A percentile compares a stretch with the other conserved stretches of the same genome.
phyloP scores from a whole-genome alignment of 257 asterid species.

The Linaria vulgaris region DNA sequence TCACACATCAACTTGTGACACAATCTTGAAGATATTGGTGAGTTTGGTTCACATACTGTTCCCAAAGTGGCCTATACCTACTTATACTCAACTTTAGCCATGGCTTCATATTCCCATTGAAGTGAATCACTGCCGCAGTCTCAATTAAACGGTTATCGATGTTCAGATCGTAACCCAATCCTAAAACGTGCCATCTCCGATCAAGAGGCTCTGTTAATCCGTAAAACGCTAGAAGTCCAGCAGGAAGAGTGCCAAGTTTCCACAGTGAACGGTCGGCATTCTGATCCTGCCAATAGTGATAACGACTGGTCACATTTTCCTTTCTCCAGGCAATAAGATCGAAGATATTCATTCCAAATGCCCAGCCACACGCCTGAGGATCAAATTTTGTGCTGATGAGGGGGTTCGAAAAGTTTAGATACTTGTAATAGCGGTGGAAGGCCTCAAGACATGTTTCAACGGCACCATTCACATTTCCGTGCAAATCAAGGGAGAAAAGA shows the following conservation, averaged over 20 bases:
- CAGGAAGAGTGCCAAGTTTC: slow-evolving; percentile 89
- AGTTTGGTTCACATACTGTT: slow-evolving; percentile 61
- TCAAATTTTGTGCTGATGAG: slow-evolving; percentile 76
- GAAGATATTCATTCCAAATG: slow-evolving; percentile 83
- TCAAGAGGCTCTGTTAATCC: slow-evolving; percentile 87
- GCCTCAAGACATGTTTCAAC: slow-evolving; percentile 93
- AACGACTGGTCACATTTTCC: slow-evolving; percentile 61
- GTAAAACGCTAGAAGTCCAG: slow-evolving; percentile 76
- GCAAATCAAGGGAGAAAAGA: slow-evolving; percentile 77
- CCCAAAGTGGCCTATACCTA: slow-evolving; percentile 82
- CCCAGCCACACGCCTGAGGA: slow-evolving; percentile 96
- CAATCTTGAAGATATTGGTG: slow-evolving; percentile 66
- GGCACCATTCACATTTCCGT: slow-evolving; percentile 87
- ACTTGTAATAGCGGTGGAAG: slow-evolving; percentile 74
- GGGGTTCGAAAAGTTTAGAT: slow-evolving; percentile 81
- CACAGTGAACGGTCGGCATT: slow-evolving; percentile 62
- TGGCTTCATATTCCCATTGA: slow-evolving; percentile 89
- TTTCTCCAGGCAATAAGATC: slow-evolving; percentile 82
- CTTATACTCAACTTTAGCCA: slow-evolving; percentile 79
- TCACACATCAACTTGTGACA: slow-evolving; percentile 46
- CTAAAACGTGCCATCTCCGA: slow-evolving; percentile 86
- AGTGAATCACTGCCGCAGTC: slow-evolving; percentile 85
- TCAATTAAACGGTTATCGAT: slow-evolving; percentile 72
- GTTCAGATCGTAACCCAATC: slow-evolving; percentile 71
- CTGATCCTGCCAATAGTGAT: slow-evolving; percentile 72